Percentiles rank a stretch among this genome's conserved stretches.
phyloP scores from a whole-genome alignment of 345 rosid species.

The Salix udensis region DNA sequence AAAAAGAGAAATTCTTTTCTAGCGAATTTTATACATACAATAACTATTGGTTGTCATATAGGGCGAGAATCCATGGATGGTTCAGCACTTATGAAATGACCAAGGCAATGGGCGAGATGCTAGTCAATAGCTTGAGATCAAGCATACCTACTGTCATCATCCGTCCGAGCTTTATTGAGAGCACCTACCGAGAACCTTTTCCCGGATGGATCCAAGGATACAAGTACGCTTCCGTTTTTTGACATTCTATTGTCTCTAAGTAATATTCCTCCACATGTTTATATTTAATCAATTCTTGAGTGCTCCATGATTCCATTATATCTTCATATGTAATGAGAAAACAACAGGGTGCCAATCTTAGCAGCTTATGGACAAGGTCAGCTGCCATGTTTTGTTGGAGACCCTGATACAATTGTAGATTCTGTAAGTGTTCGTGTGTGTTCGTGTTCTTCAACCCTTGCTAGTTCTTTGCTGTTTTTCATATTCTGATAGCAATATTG shows the following conservation, averaged over 20 bases:
- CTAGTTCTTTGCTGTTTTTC: neutral
- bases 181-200: slow-evolving; percentile 30
- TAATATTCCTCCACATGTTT: neutral
- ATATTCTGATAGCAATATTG: neutral
- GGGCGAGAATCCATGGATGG: slow-evolving; percentile 38
- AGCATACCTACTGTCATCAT: slow-evolving; percentile 26
- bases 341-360: slow-evolving; percentile 40
- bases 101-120: slow-evolving; percentile 43
- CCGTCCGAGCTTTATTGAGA: slow-evolving; percentile 32
- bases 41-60: neutral
- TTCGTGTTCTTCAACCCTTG: neutral
- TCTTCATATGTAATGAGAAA: neutral
- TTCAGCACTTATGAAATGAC: slow-evolving; percentile 26
- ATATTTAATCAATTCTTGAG: neutral
- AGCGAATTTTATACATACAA: too few relatives aligned
- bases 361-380: slow-evolving; percentile 33
- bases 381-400: slow-evolving; percentile 23
- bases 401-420: slow-evolving; percentile 21
- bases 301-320: neutral
- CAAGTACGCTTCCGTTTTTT: neutral
- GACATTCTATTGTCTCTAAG: neutral
- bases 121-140: slow-evolving; percentile 9
- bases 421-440: slow-evolving; percentile 8
- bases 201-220: slow-evolving; percentile 38
- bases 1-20: too few relatives aligned